Evolutionary conservation across 176 grass and related monocot species (phyloP), one percentile per base, ranked within the genome.

Genomic region (Thalia dealbata): DNA sequence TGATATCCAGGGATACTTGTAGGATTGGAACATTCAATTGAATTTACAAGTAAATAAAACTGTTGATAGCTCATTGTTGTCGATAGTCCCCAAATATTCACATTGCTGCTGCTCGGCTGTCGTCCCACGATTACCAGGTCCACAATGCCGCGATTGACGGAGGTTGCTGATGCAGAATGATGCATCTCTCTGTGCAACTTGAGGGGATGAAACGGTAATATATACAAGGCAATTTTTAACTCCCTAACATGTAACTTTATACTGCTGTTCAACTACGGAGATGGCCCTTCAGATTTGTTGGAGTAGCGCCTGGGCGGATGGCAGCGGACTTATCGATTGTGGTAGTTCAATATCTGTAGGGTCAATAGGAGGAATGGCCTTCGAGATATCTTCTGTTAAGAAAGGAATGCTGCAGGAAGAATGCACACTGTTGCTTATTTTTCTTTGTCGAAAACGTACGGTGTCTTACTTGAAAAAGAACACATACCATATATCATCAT

Each of bases 401-500:
- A 93, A 99, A 26, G 90, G 95, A 86, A 99, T 99, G 68, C 95
- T 99, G 87, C 38, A 88, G 15, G 63, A 76, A 79, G 7, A 67
- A 81, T 82, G 52, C 6, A 51, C 10, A 71, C 18, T 3, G 23
- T 70, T 6, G 52, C 13, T 24, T 24, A 48, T 0, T 13, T 6
- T 51, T 1, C 10, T 24, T 59, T 14, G 18, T 25, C 8, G 38
- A n/a, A 51, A 64, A 81, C 79, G n/a, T n/a, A n/a, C n/a, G n/a
- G n/a, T n/a, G n/a, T n/a, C n/a, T n/a, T n/a, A n/a, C n/a, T n/a
- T n/a, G n/a, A n/a, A n/a, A n/a, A n/a, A n/a, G n/a, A n/a, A n/a
- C n/a, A n/a, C 32, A 78, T 76, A 99, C 95, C 90, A 86, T 67
- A 99, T 67, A 73, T 99, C 95, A 59, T 99, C 95, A 79, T 99